A percentile compares a stretch with the other conserved stretches of the same genome.
These are phyloP conservation scores for Neopestalotiopsis rosae DNA, from an alignment of 2,329 filamentous ascomycete species.

Conservation along the genomic window DNA sequence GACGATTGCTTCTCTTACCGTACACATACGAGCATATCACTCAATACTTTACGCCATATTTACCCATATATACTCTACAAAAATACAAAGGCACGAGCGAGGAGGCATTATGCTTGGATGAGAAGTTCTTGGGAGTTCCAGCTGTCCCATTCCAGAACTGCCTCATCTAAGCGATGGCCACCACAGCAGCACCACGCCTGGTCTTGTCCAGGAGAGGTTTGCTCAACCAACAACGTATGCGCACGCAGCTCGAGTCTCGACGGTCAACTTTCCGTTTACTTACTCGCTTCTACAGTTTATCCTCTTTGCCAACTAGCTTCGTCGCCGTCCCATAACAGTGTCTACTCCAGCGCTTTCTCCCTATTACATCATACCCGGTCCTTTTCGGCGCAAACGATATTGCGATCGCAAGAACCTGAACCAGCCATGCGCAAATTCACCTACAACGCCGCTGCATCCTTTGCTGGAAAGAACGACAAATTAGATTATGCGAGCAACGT, in stretches of 20 bases:
- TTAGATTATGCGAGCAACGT: slow-evolving; percentile 73
- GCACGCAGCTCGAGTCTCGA: background rate
- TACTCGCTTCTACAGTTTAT: background rate
- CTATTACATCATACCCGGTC: slow-evolving; percentile 23
- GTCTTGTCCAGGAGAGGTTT: slow-evolving; percentile 15
- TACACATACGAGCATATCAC: background rate
- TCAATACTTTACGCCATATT: no score
- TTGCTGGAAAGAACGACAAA: slow-evolving; percentile 72
- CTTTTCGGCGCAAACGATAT: slow-evolving; percentile 30
- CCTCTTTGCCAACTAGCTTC: slow-evolving; percentile 3
- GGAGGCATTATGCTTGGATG: slow-evolving; percentile 4
- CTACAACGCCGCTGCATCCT: slow-evolving; percentile 77
- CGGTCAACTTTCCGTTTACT: background rate
- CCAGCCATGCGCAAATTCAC: slow-evolving; percentile 51
- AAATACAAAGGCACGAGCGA: background rate
- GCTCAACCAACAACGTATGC: slow-evolving; percentile 16
- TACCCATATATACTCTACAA: no score
- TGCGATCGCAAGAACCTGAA: slow-evolving; percentile 27
- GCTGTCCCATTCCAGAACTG: slow-evolving; percentile 12
- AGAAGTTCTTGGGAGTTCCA: slow-evolving; percentile 9
- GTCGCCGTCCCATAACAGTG: slow-evolving; percentile 17
- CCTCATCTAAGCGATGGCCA: slow-evolving; percentile 20
- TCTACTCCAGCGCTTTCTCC: slow-evolving; percentile 11
- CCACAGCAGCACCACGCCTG: slow-evolving; percentile 18
- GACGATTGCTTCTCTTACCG: background rate